These are phyloP conservation scores for Phytophthora meadii DNA, from an alignment of 352 stramenopile species.

Conservation along the genomic window DNA sequence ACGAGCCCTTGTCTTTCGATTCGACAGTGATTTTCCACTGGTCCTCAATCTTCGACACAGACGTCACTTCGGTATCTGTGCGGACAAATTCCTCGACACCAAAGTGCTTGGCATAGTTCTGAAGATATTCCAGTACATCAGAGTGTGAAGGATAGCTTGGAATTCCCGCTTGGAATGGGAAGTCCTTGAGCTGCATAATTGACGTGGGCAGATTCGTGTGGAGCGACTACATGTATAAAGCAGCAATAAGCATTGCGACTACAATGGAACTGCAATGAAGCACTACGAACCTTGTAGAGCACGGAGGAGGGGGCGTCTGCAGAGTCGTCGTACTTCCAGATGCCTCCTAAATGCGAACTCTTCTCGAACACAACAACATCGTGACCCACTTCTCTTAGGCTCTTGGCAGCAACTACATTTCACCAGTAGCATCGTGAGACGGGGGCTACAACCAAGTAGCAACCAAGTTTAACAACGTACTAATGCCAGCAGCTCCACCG, in stretches of 20 bases:
- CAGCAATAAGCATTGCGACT: background rate
- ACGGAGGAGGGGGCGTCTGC: constrained; percentile 49
- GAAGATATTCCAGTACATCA: constrained; percentile 65
- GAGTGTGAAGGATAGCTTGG: constrained; percentile 66
- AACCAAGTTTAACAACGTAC: constrained; percentile 37
- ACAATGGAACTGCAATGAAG: background rate
- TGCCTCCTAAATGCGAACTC: constrained; percentile 52
- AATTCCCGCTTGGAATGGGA: constrained; percentile 48
- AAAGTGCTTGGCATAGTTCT: constrained; percentile 62
- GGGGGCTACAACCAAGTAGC: background rate
- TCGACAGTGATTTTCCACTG: constrained; percentile 48
- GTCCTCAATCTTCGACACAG: constrained; percentile 39
- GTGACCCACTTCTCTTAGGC: constrained; percentile 59
- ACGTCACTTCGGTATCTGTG: constrained; percentile 53
- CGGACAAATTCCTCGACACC: constrained; percentile 50
- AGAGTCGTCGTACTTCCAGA: constrained; percentile 75
- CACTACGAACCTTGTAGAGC: constrained; percentile 62
- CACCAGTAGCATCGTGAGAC: constrained; percentile 15
- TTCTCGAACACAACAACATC: constrained; percentile 75
- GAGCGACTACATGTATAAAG: constrained; percentile 49
- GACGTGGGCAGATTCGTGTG: constrained; percentile 76
- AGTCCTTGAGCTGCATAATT: constrained; percentile 76
- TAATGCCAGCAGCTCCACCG: constrained; percentile 70
- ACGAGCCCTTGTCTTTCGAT: constrained; percentile 40
- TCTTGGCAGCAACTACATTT: constrained; percentile 60